Conservation (phyloP, 2,329 filamentous ascomycete species). For the Leptosphaerulina australis region DNA sequence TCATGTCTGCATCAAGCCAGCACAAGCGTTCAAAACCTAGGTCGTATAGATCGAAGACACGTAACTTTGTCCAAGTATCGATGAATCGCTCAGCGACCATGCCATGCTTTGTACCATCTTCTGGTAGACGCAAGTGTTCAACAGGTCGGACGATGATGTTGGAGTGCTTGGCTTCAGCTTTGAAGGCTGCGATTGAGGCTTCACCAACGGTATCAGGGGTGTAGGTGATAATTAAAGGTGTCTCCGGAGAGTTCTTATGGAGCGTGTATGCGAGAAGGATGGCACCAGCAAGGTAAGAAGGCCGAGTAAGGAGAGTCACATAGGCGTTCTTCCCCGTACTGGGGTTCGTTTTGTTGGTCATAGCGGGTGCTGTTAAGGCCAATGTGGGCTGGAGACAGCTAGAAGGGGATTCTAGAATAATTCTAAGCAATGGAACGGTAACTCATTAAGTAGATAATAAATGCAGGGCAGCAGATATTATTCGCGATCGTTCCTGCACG, state of each 20-base stretch:
- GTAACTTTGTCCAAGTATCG: slow-evolving; percentile 62
- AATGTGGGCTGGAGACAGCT: background rate
- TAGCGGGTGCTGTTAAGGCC: slow-evolving; percentile 6
- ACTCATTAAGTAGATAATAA: background rate
- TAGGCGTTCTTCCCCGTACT: slow-evolving; percentile 47
- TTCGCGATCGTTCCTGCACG: slow-evolving; percentile 7
- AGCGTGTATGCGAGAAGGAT: slow-evolving; percentile 59
- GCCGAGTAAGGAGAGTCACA: slow-evolving; percentile 59
- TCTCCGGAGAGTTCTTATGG: slow-evolving; percentile 52
- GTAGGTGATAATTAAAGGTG: slow-evolving; percentile 59
- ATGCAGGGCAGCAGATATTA: background rate
- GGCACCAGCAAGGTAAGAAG: slow-evolving; percentile 59
- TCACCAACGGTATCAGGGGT: slow-evolving; percentile 52
- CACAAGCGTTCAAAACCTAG: slow-evolving; percentile 49
- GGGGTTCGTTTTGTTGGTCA: slow-evolving; percentile 13
- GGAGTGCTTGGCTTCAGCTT: slow-evolving; percentile 49
- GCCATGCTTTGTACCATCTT: slow-evolving; percentile 36
- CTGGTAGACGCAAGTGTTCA: slow-evolving; percentile 50
- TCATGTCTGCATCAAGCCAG: slow-evolving; percentile 62
- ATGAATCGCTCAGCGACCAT: slow-evolving; percentile 59
- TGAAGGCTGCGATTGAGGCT: slow-evolving; percentile 51
- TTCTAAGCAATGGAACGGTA: background rate
- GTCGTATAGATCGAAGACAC: slow-evolving; percentile 56
- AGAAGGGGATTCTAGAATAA: background rate
- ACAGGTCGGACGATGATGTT: slow-evolving; percentile 52